Percentiles rank a stretch among this genome's conserved stretches.
These are phyloP conservation scores for Aspergillus nomiae DNA, from an alignment of 2,329 filamentous ascomycete species.

Conservation along the genomic window DNA sequence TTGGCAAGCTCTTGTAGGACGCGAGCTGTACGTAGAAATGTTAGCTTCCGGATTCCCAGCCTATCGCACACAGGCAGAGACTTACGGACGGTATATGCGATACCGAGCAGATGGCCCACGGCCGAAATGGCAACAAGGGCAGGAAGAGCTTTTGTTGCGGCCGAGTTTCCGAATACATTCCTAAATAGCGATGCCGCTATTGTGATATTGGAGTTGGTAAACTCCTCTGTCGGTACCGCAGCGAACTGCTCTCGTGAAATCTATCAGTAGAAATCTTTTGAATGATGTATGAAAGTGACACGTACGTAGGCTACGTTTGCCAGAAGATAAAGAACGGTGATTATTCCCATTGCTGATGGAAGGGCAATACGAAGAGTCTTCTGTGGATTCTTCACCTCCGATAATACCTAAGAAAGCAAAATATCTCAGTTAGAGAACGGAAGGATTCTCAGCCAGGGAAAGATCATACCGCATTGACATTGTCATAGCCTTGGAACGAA, in stretches of 20 bases:
- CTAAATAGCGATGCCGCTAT: constrained; percentile 57
- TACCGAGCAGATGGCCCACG: constrained; percentile 25
- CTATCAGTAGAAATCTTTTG: not conserved
- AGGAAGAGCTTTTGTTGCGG: constrained; percentile 21
- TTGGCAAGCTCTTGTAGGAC: constrained; percentile 28
- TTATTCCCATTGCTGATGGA: constrained; percentile 52
- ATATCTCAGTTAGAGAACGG: not conserved
- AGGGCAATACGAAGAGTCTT: constrained; percentile 57
- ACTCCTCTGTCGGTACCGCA: constrained; percentile 55
- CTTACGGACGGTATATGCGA: constrained; percentile 26
- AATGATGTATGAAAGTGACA: not conserved
- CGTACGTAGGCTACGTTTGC: constrained; percentile 55
- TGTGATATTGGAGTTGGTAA: constrained; percentile 51
- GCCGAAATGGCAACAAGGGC: constrained; percentile 26
- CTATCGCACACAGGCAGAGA: not conserved
- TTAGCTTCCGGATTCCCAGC: not conserved
- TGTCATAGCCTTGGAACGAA: constrained; percentile 50
- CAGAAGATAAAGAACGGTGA: constrained; percentile 55
- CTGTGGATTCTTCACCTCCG: constrained; percentile 56
- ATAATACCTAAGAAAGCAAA: constrained; percentile 43
- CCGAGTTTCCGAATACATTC: constrained; percentile 40
- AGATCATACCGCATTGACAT: constrained; percentile 17
- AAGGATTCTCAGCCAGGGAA: not conserved
- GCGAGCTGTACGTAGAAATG: constrained; percentile 14
- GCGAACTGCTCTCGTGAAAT: constrained; percentile 38